phyloP scores from a whole-genome alignment of 352 stramenopile genomes.

The Pythium vanterpoolii region DNA sequence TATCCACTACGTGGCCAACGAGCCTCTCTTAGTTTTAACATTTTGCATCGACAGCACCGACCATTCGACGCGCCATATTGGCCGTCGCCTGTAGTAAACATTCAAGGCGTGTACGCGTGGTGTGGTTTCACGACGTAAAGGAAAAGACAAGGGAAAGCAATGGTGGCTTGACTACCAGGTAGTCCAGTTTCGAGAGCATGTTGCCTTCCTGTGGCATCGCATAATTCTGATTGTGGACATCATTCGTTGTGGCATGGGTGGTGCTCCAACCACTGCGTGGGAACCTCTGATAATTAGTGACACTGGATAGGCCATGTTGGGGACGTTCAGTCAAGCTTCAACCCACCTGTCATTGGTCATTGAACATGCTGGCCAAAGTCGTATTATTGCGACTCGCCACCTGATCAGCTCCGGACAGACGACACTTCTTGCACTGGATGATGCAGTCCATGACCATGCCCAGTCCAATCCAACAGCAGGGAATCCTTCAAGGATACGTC shows the following conservation, averaged over 20 bases:
- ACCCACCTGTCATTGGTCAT: no score
- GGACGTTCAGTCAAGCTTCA: not conserved
- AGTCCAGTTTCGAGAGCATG: not conserved
- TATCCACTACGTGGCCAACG: no score
- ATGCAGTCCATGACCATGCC: no score
- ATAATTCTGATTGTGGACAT: not conserved
- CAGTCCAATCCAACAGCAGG: no score
- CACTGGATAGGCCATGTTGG: not conserved
- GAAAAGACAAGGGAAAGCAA: not conserved
- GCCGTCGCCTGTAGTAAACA: not conserved
- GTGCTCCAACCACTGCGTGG: not conserved
- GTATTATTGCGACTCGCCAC: no score
- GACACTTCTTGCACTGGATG: no score
- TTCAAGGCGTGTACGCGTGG: not conserved
- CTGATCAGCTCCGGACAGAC: no score
- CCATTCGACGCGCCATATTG: not conserved
- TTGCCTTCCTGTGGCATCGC: not conserved
- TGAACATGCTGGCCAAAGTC: not conserved
- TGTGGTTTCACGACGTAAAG: not conserved
- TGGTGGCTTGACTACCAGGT: conserved; percentile 4
- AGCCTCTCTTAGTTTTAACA: no score
- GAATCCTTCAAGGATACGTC: no score
- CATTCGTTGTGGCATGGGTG: not conserved
- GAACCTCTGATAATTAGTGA: not conserved
- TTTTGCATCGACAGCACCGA: not conserved